These are phyloP conservation scores for Bruguiera gymnorhiza DNA, from an alignment of 345 rosid species.

Conservation along the genomic window DNA sequence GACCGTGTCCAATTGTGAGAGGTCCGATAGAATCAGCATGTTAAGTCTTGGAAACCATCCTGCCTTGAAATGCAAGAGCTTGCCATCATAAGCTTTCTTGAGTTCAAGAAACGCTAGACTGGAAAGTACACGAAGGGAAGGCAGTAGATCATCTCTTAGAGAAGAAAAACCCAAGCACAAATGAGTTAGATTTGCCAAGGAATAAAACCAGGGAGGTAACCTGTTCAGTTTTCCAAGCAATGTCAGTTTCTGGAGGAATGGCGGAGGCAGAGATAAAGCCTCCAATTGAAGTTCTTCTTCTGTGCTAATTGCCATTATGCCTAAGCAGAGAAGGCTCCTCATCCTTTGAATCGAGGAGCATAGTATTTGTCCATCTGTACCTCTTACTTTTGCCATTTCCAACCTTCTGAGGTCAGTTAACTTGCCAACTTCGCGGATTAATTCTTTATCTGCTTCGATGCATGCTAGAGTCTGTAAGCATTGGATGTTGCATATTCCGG, in stretches of 20 bases:
- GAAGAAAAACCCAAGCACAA: slow-evolving; percentile 18
- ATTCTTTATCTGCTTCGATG: slow-evolving; percentile 22
- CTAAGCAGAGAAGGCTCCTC: slow-evolving; percentile 18
- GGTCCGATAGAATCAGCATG: slow-evolving; percentile 21
- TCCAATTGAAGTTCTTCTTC: slow-evolving; percentile 29
- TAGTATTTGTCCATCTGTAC: slow-evolving; percentile 19
- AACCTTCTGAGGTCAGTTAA: slow-evolving; percentile 25
- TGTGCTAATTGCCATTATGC: slow-evolving; percentile 13
- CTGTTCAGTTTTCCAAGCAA: slow-evolving; percentile 21
- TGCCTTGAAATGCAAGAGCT: slow-evolving; percentile 19
- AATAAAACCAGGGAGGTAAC: slow-evolving; percentile 25
- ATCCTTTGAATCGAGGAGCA: slow-evolving; percentile 29
- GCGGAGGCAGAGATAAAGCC: slow-evolving; percentile 17
- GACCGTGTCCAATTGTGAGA: slow-evolving; percentile 11
- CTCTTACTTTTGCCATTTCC: slow-evolving; percentile 27
- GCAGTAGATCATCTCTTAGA: slow-evolving; percentile 17
- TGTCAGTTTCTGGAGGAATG: slow-evolving; percentile 27
- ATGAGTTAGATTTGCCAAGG: slow-evolving; percentile 22
- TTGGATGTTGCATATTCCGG: slow-evolving; percentile 19
- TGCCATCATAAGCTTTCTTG: slow-evolving; percentile 21
- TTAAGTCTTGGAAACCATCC: slow-evolving; percentile 25
- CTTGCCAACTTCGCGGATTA: slow-evolving; percentile 21
- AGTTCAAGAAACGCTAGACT: slow-evolving; percentile 24
- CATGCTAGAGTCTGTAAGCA: slow-evolving; percentile 26
- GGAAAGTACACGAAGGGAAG: slow-evolving; percentile 19